These are phyloP conservation scores for Malus hybrid DNA, from an alignment of 331 rosid species.

Conservation along the genomic window DNA sequence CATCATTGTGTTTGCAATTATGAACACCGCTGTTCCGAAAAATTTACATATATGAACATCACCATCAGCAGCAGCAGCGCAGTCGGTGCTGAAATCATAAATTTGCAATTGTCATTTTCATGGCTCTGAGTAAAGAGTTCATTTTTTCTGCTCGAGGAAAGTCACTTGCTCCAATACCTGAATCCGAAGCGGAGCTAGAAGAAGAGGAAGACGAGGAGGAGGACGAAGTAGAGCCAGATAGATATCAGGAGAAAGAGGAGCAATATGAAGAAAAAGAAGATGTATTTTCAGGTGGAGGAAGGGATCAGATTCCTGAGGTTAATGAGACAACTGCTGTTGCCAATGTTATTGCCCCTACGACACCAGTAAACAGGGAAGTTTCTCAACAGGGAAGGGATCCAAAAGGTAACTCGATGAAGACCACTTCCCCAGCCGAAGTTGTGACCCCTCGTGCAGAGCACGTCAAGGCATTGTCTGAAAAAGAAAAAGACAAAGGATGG, in stretches of 20 bases:
- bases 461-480: slow-evolving; percentile 25
- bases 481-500: slow-evolving; percentile 67
- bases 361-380: slow-evolving; percentile 17
- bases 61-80: slow-evolving; percentile 10
- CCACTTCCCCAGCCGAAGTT: slow-evolving; percentile 18
- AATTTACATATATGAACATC: slow-evolving; percentile 3
- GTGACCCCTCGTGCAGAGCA: slow-evolving; percentile 25
- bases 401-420: slow-evolving; percentile 22
- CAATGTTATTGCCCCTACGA: slow-evolving; percentile 18
- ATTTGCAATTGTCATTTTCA: slow-evolving; percentile 8
- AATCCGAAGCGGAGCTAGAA: slow-evolving; percentile 79
- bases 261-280: slow-evolving; percentile 19
- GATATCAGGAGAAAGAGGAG: slow-evolving; percentile 19
- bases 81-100: slow-evolving; percentile 6
- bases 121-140: slow-evolving; percentile 27
- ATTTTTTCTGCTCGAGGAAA: slow-evolving; percentile 73
- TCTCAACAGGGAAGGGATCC: slow-evolving; percentile 32
- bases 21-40: not conserved
- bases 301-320: slow-evolving; percentile 23
- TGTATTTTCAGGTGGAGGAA: slow-evolving; percentile 16
- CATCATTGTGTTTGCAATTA: not conserved
- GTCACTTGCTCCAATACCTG: slow-evolving; percentile 98
- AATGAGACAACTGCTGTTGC: slow-evolving; percentile 16
- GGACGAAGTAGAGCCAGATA: slow-evolving; percentile 22
- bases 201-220: slow-evolving; percentile 46